Percentiles rank a stretch among this genome's conserved stretches.
Conservation (phyloP, 2,329 filamentous ascomycete genomes). For the Parastagonospora avenae region DNA sequence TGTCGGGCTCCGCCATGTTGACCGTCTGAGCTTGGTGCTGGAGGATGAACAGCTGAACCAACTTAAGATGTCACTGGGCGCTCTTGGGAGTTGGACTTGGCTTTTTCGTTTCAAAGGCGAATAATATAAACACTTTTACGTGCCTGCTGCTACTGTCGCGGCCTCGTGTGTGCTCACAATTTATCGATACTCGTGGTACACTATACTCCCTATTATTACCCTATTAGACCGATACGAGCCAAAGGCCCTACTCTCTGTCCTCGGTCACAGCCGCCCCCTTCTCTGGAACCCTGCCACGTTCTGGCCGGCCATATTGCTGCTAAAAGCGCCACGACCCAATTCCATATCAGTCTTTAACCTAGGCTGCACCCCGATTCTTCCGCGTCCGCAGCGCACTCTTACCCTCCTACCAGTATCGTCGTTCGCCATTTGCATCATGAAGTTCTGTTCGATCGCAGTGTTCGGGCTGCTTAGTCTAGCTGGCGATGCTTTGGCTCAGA, state of each 20-base stretch:
- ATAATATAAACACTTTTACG: background rate
- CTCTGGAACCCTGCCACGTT: conserved; percentile 1
- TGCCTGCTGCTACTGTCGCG: background rate
- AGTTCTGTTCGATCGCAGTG: conserved; percentile 19
- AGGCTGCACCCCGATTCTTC: background rate
- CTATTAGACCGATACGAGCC: background rate
- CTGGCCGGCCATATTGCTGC: background rate
- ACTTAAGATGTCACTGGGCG: background rate
- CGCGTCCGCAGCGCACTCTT: background rate
- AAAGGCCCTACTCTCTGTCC: background rate
- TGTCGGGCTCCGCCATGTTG: background rate
- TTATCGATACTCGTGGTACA: background rate
- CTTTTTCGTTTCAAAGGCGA: background rate
- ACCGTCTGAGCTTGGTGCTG: background rate
- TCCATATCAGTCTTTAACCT: conserved; percentile 3
- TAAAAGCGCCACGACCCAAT: conserved; percentile 6
- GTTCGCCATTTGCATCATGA: conserved; percentile 2
- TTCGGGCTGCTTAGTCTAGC: conserved; percentile 28
- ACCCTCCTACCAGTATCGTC: conserved; percentile 1
- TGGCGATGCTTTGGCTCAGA: conserved; percentile 23
- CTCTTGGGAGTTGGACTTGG: background rate
- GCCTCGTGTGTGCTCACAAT: background rate
- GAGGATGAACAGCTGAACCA: background rate
- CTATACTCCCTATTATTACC: background rate
- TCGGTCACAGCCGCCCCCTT: background rate